phyloP scores from a whole-genome alignment of 208 protist genomes.

The Novymonas esmeraldas region DNA sequence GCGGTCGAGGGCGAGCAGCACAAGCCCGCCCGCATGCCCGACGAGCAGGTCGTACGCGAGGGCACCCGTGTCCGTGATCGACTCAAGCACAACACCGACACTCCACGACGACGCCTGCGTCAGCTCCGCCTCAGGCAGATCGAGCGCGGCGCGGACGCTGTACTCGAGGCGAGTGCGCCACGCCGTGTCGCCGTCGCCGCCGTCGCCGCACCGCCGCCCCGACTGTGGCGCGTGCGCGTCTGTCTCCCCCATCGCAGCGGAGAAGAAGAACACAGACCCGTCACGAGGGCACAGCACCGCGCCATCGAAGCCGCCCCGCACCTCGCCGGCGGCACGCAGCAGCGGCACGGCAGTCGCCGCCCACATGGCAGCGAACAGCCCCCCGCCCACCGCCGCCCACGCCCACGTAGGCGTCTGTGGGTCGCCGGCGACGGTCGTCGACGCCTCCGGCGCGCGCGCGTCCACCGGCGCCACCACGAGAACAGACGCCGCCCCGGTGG shows the following conservation, averaged over 20 bases:
- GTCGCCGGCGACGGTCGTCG: neutral
- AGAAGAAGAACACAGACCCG: constrained; percentile 25
- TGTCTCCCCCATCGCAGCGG: constrained; percentile 14
- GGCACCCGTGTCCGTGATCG: neutral
- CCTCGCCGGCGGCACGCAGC: constrained; percentile 11
- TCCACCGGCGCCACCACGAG: constrained; percentile 5
- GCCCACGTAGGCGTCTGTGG: neutral
- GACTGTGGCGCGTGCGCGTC: constrained; percentile 20
- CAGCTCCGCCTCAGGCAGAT: constrained; percentile 6
- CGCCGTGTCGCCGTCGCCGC: constrained; percentile 16
- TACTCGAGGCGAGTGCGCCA: constrained; percentile 26
- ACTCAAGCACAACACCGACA: constrained; percentile 23
- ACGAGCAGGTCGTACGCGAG: constrained; percentile 29
- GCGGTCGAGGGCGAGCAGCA: constrained; percentile 19
- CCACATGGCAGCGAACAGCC: too few relatives aligned
- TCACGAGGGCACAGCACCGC: constrained; percentile 28
- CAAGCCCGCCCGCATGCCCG: constrained; percentile 22
- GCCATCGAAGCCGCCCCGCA: constrained; percentile 32
- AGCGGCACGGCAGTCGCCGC: constrained; percentile 2
- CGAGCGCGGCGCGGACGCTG: constrained; percentile 26
- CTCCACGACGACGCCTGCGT: constrained; percentile 13
- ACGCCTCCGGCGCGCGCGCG: neutral
- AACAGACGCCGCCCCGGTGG: constrained; percentile 30
- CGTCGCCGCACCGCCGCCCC: constrained; percentile 20
- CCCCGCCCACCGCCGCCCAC: neutral